Percentiles rank a stretch among this genome's conserved stretches.
Evolutionary conservation across 148 eudicot genomes (phyloP).

Genomic region (Drosera capensis): DNA sequence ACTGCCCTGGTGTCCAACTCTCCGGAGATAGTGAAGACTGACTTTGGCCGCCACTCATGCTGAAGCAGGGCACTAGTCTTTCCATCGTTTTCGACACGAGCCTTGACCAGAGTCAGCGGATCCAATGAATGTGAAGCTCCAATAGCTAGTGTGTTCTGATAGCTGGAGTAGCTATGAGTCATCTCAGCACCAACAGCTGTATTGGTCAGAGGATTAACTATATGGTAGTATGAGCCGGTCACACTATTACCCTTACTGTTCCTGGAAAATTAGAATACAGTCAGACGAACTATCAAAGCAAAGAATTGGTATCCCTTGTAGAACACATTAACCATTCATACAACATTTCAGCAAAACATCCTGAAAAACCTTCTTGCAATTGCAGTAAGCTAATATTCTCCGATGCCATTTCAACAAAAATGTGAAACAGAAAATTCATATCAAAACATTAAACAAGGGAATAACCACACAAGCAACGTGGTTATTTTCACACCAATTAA

Average conservation of each 20-base stretch:
- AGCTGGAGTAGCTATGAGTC: conserved; percentile 55
- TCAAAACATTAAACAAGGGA: no score
- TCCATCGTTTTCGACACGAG: conserved; percentile 58
- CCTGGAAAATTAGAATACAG: conserved; percentile 18
- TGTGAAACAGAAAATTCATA: no score
- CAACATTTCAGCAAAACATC: background rate
- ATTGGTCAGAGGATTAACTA: conserved; percentile 35
- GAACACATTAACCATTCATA: background rate
- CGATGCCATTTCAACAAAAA: no score
- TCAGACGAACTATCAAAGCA: background rate
- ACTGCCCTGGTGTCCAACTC: conserved; percentile 68
- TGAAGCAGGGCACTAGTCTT: conserved; percentile 60
- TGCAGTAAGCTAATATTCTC: no score
- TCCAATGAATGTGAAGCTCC: conserved; percentile 61
- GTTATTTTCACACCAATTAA: no score
- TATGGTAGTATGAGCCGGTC: conserved; percentile 52
- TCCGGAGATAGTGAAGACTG: conserved; percentile 56
- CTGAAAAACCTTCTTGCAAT: no score
- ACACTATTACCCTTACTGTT: conserved; percentile 59
- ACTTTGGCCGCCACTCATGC: conserved; percentile 70
- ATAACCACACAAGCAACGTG: no score
- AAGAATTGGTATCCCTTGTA: background rate
- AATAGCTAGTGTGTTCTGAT: conserved; percentile 55
- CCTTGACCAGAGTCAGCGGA: conserved; percentile 55
- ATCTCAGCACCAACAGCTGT: conserved; percentile 65